A percentile compares a stretch with the other conserved stretches of the same genome.
Conservation (phyloP, 2,329 filamentous ascomycete genomes). For the Colletotrichum liaoningense region DNA sequence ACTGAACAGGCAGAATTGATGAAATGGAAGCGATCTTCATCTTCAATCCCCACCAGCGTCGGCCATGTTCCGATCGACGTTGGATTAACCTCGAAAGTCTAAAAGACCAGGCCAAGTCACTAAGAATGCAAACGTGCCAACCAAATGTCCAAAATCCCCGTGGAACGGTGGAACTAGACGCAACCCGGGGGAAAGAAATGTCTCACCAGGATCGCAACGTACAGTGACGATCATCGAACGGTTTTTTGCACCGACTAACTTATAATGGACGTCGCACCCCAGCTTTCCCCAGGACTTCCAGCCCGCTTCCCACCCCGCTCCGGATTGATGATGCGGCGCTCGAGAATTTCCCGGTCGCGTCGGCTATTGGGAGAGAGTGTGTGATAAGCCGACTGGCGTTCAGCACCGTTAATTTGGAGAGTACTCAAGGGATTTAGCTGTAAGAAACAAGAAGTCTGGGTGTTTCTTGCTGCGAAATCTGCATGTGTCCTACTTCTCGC, state of each 20-base stretch:
- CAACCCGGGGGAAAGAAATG: slow-evolving; percentile 5
- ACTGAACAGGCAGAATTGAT: background rate
- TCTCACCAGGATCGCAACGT: slow-evolving; percentile 9
- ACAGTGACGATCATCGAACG: slow-evolving; percentile 2
- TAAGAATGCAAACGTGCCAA: background rate
- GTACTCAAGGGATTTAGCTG: too few species aligned
- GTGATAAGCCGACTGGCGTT: slow-evolving; percentile 8
- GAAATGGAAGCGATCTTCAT: background rate
- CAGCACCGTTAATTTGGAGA: background rate
- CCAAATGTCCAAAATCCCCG: background rate
- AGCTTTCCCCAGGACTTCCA: background rate
- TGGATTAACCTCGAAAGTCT: slow-evolving; percentile 10
- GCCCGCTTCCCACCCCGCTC: background rate
- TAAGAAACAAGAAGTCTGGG: background rate
- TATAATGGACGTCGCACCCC: background rate
- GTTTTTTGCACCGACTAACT: background rate
- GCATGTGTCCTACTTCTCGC: background rate
- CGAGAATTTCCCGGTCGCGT: slow-evolving; percentile 28
- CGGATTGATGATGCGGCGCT: background rate
- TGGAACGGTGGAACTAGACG: background rate
- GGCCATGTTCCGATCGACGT: background rate
- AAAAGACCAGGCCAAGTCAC: background rate
- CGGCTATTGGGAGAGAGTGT: background rate
- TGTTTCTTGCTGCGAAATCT: background rate
- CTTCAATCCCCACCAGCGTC: background rate